Conservation (phyloP, 768 basidiomycete genomes). For the Mycena venus region DNA sequence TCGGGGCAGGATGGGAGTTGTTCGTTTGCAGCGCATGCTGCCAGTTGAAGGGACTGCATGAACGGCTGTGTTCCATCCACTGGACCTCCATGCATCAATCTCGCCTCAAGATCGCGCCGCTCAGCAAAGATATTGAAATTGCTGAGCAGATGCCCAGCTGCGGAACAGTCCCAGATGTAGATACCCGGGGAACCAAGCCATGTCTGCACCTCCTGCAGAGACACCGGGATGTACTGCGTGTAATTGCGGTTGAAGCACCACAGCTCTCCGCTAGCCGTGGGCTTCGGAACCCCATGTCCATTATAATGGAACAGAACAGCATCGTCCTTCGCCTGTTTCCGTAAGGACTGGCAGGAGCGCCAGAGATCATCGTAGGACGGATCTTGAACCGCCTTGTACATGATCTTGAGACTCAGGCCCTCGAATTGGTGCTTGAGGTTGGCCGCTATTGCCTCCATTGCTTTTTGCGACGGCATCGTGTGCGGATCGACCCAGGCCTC, state of each 20-base stretch:
- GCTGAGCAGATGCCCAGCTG: constrained; percentile 92
- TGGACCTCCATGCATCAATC: constrained; percentile 69
- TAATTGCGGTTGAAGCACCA: constrained; percentile 99
- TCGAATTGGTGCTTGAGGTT: constrained; percentile 97
- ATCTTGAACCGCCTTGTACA: constrained; percentile 95
- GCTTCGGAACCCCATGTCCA: constrained; percentile 97
- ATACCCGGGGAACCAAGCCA: constrained; percentile 97
- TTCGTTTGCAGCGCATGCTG: constrained; percentile 93
- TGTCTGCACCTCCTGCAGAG: constrained; percentile 90
- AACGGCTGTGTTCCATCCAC: constrained; percentile 76
- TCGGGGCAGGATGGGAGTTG: constrained; percentile 95
- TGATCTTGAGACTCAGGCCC: constrained; percentile 92
- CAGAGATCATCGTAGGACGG: constrained; percentile 95
- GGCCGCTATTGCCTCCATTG: constrained; percentile 92
- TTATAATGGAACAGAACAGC: constrained; percentile 98
- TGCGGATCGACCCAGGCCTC: constrained; percentile 99
- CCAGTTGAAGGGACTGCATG: constrained; percentile 92
- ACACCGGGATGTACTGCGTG: constrained; percentile 98
- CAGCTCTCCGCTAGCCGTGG: constrained; percentile 94
- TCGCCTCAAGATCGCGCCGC: constrained; percentile 77
- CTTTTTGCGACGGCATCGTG: constrained; percentile 92
- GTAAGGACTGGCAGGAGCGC: constrained; percentile 84
- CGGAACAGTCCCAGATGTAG: constrained; percentile 99
- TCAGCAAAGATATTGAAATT: constrained; percentile 91
- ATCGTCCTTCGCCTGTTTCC: constrained; percentile 93